phyloP scores from a whole-genome alignment of 768 basidiomycete genomes.

The Macrocybe gigantea region DNA sequence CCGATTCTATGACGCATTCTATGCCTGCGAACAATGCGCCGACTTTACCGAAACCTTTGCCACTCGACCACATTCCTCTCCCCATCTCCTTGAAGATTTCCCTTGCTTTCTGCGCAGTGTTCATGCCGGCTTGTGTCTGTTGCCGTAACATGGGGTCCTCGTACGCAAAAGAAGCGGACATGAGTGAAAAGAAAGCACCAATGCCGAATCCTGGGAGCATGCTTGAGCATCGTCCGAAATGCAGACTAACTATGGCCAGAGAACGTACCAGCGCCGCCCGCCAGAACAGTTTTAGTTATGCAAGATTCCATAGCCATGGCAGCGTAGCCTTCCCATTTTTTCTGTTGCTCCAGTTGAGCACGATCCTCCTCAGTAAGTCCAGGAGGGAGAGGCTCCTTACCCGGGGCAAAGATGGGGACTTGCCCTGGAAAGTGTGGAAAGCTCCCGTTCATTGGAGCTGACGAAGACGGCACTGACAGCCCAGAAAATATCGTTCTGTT shows the following conservation, averaged over 20 bases:
- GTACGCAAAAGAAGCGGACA: slow-evolving; percentile 93
- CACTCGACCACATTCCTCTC: slow-evolving; percentile 81
- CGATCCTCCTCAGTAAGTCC: slow-evolving; percentile 81
- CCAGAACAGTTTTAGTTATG: slow-evolving; percentile 72
- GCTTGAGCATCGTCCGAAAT: slow-evolving; percentile 8
- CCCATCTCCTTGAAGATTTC: slow-evolving; percentile 95
- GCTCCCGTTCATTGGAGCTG: too few relatives aligned
- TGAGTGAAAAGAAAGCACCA: slow-evolving; percentile 93
- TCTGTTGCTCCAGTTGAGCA: slow-evolving; percentile 53
- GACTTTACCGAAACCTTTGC: slow-evolving; percentile 92
- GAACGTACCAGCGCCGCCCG: slow-evolving; percentile 75
- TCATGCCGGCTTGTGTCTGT: slow-evolving; percentile 49
- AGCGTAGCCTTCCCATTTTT: slow-evolving; percentile 76
- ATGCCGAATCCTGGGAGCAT: slow-evolving; percentile 69
- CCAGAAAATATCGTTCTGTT: too few relatives aligned
- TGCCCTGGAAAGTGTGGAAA: slow-evolving; percentile 30
- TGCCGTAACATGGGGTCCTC: slow-evolving; percentile 85
- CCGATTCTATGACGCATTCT: slow-evolving; percentile 93
- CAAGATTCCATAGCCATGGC: slow-evolving; percentile 79
- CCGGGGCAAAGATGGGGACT: slow-evolving; percentile 77
- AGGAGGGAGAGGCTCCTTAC: slow-evolving; percentile 83
- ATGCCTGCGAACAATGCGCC: slow-evolving; percentile 92
- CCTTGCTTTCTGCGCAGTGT: slow-evolving; percentile 70
- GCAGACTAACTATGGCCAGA: slow-evolving; percentile 2
- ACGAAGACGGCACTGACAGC: too few relatives aligned